Percentiles rank a stretch among this genome's conserved stretches.
These are phyloP conservation scores for Phylloporus sp. DNA, from an alignment of 768 basidiomycete genomes.

Conservation along the genomic window DNA sequence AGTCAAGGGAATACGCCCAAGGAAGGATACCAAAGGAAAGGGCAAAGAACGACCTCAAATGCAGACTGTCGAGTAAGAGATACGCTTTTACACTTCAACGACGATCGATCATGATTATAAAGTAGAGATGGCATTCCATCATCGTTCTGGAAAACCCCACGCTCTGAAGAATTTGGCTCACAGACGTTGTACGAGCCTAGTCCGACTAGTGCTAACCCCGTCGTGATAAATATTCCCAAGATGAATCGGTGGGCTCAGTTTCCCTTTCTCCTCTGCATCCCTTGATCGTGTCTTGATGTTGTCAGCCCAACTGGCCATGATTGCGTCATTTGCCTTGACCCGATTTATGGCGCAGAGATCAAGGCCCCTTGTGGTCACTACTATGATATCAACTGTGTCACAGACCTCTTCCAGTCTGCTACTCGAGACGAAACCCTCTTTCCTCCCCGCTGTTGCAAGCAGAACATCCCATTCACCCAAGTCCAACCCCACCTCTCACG, in stretches of 20 bases:
- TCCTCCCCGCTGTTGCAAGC: conserved; percentile 39
- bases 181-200: neutral
- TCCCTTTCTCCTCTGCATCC: conserved; percentile 28
- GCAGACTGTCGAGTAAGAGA: too few relatives aligned
- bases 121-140: too few relatives aligned
- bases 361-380: conserved; percentile 33
- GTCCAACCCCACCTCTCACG: conserved; percentile 26
- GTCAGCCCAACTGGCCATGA: conserved; percentile 26
- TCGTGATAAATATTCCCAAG: neutral
- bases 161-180: neutral
- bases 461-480: conserved; percentile 23
- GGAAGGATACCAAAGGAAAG: too few relatives aligned
- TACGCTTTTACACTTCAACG: too few relatives aligned
- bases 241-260: conserved; percentile 9
- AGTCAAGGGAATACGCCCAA: too few relatives aligned
- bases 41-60: too few relatives aligned
- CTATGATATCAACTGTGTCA: conserved; percentile 33
- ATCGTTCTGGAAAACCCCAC: too few relatives aligned
- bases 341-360: conserved; percentile 26
- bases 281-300: conserved; percentile 31
- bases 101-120: too few relatives aligned
- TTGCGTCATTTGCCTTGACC: conserved; percentile 35
- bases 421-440: conserved; percentile 37
- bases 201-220: neutral
- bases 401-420: conserved; percentile 33